phyloP scores from a whole-genome alignment of 2,329 filamentous ascomycete species.

The Mycosphaerella arachidis region DNA sequence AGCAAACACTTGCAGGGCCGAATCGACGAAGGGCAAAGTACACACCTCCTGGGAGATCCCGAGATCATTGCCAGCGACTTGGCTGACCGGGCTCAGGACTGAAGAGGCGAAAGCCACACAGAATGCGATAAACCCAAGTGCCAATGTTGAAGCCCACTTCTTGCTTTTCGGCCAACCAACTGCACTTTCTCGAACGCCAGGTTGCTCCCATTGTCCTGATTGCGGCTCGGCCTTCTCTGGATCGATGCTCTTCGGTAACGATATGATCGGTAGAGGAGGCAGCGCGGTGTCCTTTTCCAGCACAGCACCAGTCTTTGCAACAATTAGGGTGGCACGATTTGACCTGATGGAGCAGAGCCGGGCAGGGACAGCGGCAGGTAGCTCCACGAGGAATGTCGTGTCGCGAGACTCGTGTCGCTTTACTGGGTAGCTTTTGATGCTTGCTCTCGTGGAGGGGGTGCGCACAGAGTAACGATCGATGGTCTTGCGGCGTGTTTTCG shows the following conservation, averaged over 20 bases:
- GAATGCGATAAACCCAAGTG: slow-evolving; percentile 42
- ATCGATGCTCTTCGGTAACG: background rate
- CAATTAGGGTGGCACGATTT: background rate
- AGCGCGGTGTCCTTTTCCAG: background rate
- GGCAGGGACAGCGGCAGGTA: background rate
- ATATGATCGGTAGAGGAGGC: background rate
- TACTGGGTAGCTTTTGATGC: background rate
- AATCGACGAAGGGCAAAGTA: background rate
- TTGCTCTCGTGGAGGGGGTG: background rate
- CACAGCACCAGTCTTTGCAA: background rate
- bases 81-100: slow-evolving; percentile 43
- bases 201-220: background rate
- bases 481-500: background rate
- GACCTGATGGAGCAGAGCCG: background rate
- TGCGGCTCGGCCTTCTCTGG: background rate
- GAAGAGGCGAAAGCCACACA: slow-evolving; percentile 48
- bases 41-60: background rate
- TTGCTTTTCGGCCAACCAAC: slow-evolving; percentile 24
- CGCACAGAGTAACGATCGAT: background rate
- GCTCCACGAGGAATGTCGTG: background rate
- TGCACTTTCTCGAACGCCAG: slow-evolving; percentile 20
- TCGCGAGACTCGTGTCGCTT: background rate
- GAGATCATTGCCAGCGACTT: slow-evolving; percentile 40
- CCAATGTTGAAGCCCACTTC: slow-evolving; percentile 43
- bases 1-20: background rate